Evolutionary conservation across 83 land plant genomes (phyloP).

Genomic region (Picea abies): DNA sequence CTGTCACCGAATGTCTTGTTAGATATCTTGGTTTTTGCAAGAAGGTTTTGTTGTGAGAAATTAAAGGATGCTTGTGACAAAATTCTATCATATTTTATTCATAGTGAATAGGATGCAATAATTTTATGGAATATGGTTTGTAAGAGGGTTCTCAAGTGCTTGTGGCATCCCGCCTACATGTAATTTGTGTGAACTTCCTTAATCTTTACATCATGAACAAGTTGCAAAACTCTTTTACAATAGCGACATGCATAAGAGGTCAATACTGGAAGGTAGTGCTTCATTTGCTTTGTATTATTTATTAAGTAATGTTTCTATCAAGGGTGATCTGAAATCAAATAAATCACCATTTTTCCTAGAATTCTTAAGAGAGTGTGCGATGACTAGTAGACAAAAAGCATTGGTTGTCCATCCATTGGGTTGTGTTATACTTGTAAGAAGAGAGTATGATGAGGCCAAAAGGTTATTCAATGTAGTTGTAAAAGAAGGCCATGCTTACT

Average conservation of each 20-base stretch:
- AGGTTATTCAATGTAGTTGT: constrained; percentile 65
- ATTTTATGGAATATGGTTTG: constrained; percentile 72
- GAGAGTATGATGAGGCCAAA: constrained; percentile 78
- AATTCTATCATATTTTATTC: constrained; percentile 66
- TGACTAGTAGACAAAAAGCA: constrained; percentile 56
- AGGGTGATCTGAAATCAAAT: constrained; percentile 62
- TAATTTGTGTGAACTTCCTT: constrained; percentile 81
- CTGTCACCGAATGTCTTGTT: constrained; percentile 58
- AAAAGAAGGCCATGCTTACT: constrained; percentile 79
- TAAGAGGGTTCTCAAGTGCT: constrained; percentile 74
- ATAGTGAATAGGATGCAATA: constrained; percentile 73
- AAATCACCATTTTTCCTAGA: constrained; percentile 50
- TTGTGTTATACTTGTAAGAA: constrained; percentile 77
- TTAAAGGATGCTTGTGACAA: constrained; percentile 86
- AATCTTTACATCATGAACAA: constrained; percentile 60
- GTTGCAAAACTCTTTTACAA: constrained; percentile 53
- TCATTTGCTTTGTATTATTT: constrained; percentile 84
- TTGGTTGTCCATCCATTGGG: constrained; percentile 84
- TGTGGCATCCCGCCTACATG: constrained; percentile 85
- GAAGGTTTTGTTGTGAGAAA: constrained; percentile 88
- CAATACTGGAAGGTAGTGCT: constrained; percentile 64
- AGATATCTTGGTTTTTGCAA: constrained; percentile 82
- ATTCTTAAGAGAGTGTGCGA: constrained; percentile 58
- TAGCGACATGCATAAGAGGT: constrained; percentile 48
- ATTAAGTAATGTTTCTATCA: constrained; percentile 79